A percentile compares a stretch with the other conserved stretches of the same genome.
Conservation (phyloP, 768 basidiomycete genomes). For the Asterophora parasitica region DNA sequence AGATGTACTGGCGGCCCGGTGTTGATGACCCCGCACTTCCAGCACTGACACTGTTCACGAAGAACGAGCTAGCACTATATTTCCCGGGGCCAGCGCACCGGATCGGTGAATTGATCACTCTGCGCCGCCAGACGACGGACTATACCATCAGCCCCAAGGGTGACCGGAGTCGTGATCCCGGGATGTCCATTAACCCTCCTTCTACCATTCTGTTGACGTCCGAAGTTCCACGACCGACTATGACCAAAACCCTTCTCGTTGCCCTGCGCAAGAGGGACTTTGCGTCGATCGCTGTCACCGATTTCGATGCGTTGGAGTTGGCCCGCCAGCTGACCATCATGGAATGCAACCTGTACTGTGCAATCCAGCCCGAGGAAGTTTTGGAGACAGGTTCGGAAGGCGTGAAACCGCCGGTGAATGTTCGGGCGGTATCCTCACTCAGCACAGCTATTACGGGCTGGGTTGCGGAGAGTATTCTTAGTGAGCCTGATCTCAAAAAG, state of each 20-base stretch:
- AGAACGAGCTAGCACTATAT: constrained; percentile 52
- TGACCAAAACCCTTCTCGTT: constrained; percentile 73
- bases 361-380: constrained; percentile 85
- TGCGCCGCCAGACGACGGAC: constrained; percentile 47
- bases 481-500: constrained; percentile 86
- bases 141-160: constrained; percentile 50
- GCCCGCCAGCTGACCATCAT: constrained; percentile 92
- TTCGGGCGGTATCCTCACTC: constrained; percentile 80
- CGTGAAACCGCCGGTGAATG: constrained; percentile 56
- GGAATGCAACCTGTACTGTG: constrained; percentile 85
- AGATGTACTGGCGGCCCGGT: constrained; percentile 80
- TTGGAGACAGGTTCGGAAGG: constrained; percentile 78
- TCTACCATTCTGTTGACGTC: constrained; percentile 35
- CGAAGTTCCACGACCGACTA: constrained; percentile 82
- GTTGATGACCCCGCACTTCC: constrained; percentile 65
- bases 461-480: constrained; percentile 92
- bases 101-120: constrained; percentile 61
- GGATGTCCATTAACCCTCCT: constrained; percentile 68
- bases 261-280: constrained; percentile 66
- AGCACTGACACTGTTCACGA: constrained; percentile 54
- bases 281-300: constrained; percentile 63
- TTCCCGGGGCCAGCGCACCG: constrained; percentile 70
- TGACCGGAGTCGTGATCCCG: constrained; percentile 68
- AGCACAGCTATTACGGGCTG: constrained; percentile 94
- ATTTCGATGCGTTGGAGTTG: constrained; percentile 90